A percentile compares a stretch with the other conserved stretches of the same genome.
phyloP scores from a whole-genome alignment of 73 alveolate genomes.

The Paramecium caudatum region DNA sequence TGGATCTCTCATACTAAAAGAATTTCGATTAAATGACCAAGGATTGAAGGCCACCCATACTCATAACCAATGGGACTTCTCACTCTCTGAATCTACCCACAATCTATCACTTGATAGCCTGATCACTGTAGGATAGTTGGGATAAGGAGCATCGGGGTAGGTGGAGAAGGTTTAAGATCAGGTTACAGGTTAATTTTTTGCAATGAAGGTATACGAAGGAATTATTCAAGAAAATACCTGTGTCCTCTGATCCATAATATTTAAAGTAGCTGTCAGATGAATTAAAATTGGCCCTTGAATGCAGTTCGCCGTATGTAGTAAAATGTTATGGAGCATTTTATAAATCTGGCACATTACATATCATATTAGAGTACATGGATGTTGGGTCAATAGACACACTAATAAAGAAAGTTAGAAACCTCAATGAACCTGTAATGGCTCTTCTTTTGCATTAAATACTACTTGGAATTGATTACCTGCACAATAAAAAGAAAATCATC shows the following conservation, averaged over 20 bases:
- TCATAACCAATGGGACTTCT: slow-evolving; percentile 26
- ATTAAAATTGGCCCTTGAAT: slow-evolving; percentile 66
- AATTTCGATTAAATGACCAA: slow-evolving; percentile 50
- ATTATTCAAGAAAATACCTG: slow-evolving; percentile 31
- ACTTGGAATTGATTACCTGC: slow-evolving; percentile 90
- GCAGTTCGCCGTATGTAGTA: slow-evolving; percentile 85
- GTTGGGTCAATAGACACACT: slow-evolving; percentile 90
- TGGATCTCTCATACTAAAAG: slow-evolving; percentile 58
- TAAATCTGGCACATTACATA: slow-evolving; percentile 94
- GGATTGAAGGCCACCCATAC: slow-evolving; percentile 57
- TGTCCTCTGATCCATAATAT: slow-evolving; percentile 58
- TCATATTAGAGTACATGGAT: slow-evolving; percentile 96
- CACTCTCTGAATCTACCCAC: slow-evolving; percentile 36
- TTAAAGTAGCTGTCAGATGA: slow-evolving; percentile 63
- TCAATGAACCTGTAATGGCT: slow-evolving; percentile 90
- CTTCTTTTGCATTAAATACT: slow-evolving; percentile 87
- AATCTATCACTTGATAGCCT: slow-evolving; percentile 24
- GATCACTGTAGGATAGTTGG: slow-evolving; percentile 24
- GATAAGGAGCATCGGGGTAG: slow-evolving; percentile 68
- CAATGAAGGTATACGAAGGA: not conserved
- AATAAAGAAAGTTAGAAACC: slow-evolving; percentile 76
- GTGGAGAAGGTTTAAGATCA: slow-evolving; percentile 54
- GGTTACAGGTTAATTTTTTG: slow-evolving; percentile 52
- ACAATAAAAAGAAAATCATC: slow-evolving; percentile 78
- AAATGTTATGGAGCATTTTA: slow-evolving; percentile 96